phyloP scores from a whole-genome alignment of 805 yeast genomes.

The Kregervanrija fluxuum region DNA sequence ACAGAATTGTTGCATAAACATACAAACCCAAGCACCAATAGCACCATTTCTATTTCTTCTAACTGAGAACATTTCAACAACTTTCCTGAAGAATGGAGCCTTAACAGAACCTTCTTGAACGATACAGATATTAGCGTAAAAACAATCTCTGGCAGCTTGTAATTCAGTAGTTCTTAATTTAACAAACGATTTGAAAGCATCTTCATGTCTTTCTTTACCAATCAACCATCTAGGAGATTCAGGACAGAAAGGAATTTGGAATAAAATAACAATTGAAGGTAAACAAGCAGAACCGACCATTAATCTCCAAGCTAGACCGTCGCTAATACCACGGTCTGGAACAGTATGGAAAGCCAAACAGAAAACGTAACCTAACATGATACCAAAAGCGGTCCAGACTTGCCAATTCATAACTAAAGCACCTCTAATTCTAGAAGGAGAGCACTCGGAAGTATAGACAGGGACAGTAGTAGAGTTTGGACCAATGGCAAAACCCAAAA shows the following conservation, averaged over 20 bases:
- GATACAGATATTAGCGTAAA: slow-evolving; percentile 59
- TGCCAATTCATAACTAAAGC: slow-evolving; percentile 71
- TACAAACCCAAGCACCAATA: slow-evolving; percentile 70
- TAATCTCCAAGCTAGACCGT: slow-evolving; percentile 60
- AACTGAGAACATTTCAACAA: slow-evolving; percentile 54
- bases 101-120: slow-evolving; percentile 51
- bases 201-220: slow-evolving; percentile 59
- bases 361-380: slow-evolving; percentile 63
- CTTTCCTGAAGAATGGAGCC: slow-evolving; percentile 38
- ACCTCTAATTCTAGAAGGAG: slow-evolving; percentile 58
- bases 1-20: slow-evolving; percentile 89
- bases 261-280: slow-evolving; percentile 54
- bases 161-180: slow-evolving; percentile 44
- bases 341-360: slow-evolving; percentile 56
- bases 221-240: slow-evolving; percentile 75
- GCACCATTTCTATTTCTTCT: slow-evolving; percentile 83
- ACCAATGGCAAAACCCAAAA: slow-evolving; percentile 63
- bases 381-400: slow-evolving; percentile 67
- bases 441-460: slow-evolving; percentile 60
- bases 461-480: slow-evolving; percentile 74
- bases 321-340: slow-evolving; percentile 36
- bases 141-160: slow-evolving; percentile 64
- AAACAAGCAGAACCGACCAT: slow-evolving; percentile 64
- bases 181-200: slow-evolving; percentile 46
- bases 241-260: slow-evolving; percentile 61